Evolutionary conservation across 441 rosid genomes (phyloP), one percentile per base, ranked within the genome.

Genomic region (Pelargonium myrrhifolium): DNA sequence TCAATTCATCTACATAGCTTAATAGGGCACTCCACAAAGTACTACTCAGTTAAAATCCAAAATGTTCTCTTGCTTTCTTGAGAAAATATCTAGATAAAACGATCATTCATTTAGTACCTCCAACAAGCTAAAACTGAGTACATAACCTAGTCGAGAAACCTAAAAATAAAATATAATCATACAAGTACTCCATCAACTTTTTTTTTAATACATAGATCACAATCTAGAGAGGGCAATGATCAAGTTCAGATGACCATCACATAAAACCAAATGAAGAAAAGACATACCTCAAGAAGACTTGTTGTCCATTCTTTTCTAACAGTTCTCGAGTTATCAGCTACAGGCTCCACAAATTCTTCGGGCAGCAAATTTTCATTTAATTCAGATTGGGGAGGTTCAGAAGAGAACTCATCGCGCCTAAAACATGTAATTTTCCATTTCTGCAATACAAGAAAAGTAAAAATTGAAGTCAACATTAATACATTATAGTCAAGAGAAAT

Each of bases 221-320:
- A 35, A 35, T 35, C 39, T 35, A 35, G 39, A 35, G 39, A 35
- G 39, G 39, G 7, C 37, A 31, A 35, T 35, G 9, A 35, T 35
- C 8, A 35, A 0, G 7, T 1, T 35, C 39, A 35, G 9, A 35
- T 35, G 39, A 0, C 9, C 9, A 35, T 35, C 39, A 35, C 7
- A 6, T 35, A 5, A 9, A 35, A 35, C 39, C 9, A 35, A 6
- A 35, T 35, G 56, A 49, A 49, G 56, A 49, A 49, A 49, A 20
- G 17, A 6, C n/a, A 6, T 49, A 49, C 56, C 56, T 49, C 56
- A n/a, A 14, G 56, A 17, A 49, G 56, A n/a, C 15, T 49, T n/a
- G 56, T 49, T 49, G 56, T 49, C 56, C 56, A 49, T 49, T n/a
- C 56, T 49, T 49, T 49, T 49, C 56, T 49, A 49, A 49, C 56